Evolutionary conservation across 2,329 filamentous ascomycete species (phyloP), one percentile per base, ranked within the genome.

Genomic region (Penicillium decumbens): DNA sequence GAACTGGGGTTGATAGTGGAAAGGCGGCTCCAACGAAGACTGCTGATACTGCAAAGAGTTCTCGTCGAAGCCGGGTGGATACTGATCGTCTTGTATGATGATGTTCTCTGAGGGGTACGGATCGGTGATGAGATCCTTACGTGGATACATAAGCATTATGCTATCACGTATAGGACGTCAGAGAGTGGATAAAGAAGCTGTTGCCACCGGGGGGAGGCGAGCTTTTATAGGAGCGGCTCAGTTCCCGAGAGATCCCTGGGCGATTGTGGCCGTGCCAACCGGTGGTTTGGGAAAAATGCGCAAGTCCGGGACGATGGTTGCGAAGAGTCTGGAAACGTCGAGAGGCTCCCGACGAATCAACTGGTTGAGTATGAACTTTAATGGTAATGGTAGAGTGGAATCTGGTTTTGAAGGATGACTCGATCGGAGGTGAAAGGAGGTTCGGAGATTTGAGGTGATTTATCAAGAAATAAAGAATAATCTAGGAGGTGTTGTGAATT

Each of bases 61-160:
- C 39, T 69, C 63, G 35, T 64, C 58, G 35, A 63, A 60, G 27
- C 70, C 66, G 33, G 65, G 62, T 45, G 66, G 58, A 38, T 64
- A 62, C 42, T 67, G 66, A 49, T 70, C 65, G 64, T 71, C 68
- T 66, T 70, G 68, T 63, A 71, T 68, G 55, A 57, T 64, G 55
- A 68, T 60, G 48, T 63, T 52, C 49, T 67, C 65, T 48, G 63
- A 53, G 50, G 62, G 59, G 59, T 62, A 63, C 56, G 67, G 65
- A 63, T 68, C 68, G 53, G 63, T 70, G 67, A 70, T 69, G 65
- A 68, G 64, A 68, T 61, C 68, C 66, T 71, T 71, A 69, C 68
- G 68, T 71, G 68, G 65, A 60, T 68, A 61, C 61, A 68, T 65
- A 62, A 68, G 66, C 68, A 71, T 71, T 63, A 63, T 69, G 64